Conservation (phyloP, 371 early-diverging fungal genomes). For the Encephalitozoon romaleae region DNA sequence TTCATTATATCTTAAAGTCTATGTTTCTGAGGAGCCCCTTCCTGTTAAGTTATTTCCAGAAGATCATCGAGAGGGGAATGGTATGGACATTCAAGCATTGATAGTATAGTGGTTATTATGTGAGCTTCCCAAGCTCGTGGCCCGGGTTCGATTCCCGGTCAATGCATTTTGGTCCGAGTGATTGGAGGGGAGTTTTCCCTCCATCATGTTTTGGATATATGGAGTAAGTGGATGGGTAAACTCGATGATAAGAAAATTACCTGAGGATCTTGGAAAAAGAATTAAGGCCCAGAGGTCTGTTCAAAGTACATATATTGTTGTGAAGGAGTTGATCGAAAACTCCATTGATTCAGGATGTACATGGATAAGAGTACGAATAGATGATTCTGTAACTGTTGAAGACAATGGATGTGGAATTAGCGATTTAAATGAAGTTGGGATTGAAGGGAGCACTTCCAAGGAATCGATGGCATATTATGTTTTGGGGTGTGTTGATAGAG, state of each 20-base stretch:
- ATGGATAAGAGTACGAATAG: constrained; percentile 65
- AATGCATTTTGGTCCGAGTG: not conserved
- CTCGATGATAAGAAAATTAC: constrained; percentile 28
- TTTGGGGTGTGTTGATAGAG: not conserved
- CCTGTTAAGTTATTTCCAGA: no score
- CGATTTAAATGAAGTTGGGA: constrained; percentile 15
- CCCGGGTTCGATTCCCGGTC: constrained; percentile 61
- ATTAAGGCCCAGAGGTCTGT: constrained; percentile 49
- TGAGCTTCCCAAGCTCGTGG: constrained; percentile 58
- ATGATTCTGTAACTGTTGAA: constrained; percentile 53
- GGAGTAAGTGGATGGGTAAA: not conserved
- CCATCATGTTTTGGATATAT: not conserved
- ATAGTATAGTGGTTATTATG: constrained; percentile 61
- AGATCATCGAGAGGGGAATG: no score
- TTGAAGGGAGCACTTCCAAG: constrained; percentile 42
- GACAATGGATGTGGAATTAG: constrained; percentile 57
- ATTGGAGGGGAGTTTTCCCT: not conserved
- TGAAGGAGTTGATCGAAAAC: constrained; percentile 92
- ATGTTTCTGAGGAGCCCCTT: no score
- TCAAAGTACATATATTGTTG: constrained; percentile 35
- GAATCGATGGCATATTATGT: constrained; percentile 42
- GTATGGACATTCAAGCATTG: no score
- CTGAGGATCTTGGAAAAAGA: not conserved
- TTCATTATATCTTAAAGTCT: not conserved
- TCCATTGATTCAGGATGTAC: constrained; percentile 80